Evolutionary conservation across 805 yeast species (phyloP).

Genomic region (Wickerhamiella domercqiae): DNA sequence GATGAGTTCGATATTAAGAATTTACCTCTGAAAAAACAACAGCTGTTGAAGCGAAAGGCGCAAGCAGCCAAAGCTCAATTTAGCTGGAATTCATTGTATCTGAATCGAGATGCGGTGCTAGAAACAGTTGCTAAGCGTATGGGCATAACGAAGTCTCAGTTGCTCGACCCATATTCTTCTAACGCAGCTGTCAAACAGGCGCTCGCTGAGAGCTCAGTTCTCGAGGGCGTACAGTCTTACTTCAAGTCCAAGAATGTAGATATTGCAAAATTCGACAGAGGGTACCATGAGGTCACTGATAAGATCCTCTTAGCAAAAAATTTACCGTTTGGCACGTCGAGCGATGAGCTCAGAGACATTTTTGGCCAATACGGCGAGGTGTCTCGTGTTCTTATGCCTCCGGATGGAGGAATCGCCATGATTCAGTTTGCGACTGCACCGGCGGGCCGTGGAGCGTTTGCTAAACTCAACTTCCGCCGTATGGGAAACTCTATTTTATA

Average conservation of each 20-base stretch:
- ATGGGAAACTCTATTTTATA: conserved; percentile 77
- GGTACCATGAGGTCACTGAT: conserved; percentile 57
- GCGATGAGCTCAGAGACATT: conserved; percentile 65
- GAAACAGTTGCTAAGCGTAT: conserved; percentile 74
- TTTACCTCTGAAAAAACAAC: conserved; percentile 82
- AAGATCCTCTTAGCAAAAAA: conserved; percentile 71
- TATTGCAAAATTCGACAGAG: conserved; percentile 49
- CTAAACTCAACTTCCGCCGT: conserved; percentile 73
- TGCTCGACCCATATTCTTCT: conserved; percentile 76
- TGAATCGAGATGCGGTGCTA: conserved; percentile 84
- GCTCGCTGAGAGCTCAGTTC: conserved; percentile 89
- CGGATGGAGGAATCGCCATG: conserved; percentile 90
- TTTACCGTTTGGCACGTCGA: conserved; percentile 75
- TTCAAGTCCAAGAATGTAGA: conserved; percentile 81
- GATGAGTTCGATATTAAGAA: conserved; percentile 87
- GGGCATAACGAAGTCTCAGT: conserved; percentile 69
- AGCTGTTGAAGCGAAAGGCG: conserved; percentile 65
- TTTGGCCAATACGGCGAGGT: conserved; percentile 70
- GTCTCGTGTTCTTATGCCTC: conserved; percentile 77
- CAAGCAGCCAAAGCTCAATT: conserved; percentile 78
- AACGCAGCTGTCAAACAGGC: conserved; percentile 93
- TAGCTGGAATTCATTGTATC: conserved; percentile 86
- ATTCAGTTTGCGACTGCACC: conserved; percentile 75
- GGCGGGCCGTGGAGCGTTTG: conserved; percentile 77
- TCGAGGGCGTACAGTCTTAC: conserved; percentile 76